Evolutionary conservation across 805 yeast species (phyloP), one percentile per base, ranked within the genome.

Genomic region (Ogataea paraovalis): DNA sequence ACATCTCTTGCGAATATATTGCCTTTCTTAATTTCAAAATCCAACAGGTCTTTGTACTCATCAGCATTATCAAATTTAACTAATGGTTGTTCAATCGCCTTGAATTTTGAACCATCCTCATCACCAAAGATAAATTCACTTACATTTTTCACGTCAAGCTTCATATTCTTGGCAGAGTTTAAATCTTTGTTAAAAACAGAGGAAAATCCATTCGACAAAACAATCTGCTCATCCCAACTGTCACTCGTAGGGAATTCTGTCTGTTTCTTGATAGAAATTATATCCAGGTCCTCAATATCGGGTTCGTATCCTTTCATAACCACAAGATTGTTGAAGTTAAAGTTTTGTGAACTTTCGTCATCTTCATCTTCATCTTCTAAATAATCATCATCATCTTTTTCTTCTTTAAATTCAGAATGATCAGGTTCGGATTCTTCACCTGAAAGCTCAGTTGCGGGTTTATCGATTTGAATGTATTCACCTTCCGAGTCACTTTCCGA

Each of bases 231-330:
- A 21, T 78, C 70, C 92, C 95, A 87, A 52, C 82, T 76, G 28
- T 71, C 71, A 6, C 84, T 73, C 1, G 72, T 70, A 1, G 80
- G 76, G 38, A 80, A 67, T 25, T 70, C 61, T 1, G 82, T 75
- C 23, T 59, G 73, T 57, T 34, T 59, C 56, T 47, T 68, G 54
- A 70, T 64, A 51, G 68, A 72, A 33, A 59, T 75, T 62, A 74
- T 67, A 56, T 78, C 82, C 1, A 68, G 60, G 27, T 70, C 77
- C 21, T 68, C 69, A 14, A 76, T 66, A 48, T 80, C 79, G 0
- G 92, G 92, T 62, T 86, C 94, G 59, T 78, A 86, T 2, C 80
- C 85, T 56, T 80, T 83, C 53, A 83, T 87, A 42, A 75, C 71
- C 6, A 83, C 72, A 19, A 80, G 61, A 2, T 73, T 76, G 18